Evolutionary conservation across 2,329 filamentous ascomycete genomes (phyloP), one percentile per base, ranked within the genome.

Genomic region (Fusarium luffae): DNA sequence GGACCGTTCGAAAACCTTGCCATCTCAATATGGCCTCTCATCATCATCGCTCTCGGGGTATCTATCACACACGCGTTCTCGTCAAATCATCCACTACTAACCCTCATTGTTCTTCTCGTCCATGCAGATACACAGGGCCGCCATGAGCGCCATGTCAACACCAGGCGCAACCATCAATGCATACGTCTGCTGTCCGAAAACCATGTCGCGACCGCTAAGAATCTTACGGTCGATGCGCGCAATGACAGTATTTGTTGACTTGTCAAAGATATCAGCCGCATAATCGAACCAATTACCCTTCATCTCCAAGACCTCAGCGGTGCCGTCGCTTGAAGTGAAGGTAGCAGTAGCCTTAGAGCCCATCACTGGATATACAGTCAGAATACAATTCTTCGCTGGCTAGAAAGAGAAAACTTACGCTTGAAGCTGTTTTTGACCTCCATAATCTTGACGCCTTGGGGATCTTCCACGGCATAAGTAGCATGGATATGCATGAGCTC

Each of bases 121-220:
- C 63, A 92, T 79, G 64, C 86, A 89, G 54, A 93, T 88, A 74
- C 89, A 92, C 73, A 92, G 81, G 13, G 90, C 90, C 0, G 84
- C 87, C 69, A 92, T 85, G 48, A 92, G 74, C 6, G 88, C 85
- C 78, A 91, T 84, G 73, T 93, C 90, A 9, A 91, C 87, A 18
- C 86, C 86, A 0, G 90, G 88, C 2, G 89, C 89, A 8, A 92
- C 84, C 1, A 83, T 83, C 7, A 93, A 83, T 2, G 83, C 85
- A 69, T 93, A 93, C 6, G 89, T 90, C 79, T 92, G 89, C 79
- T 90, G 84, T 12, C 84, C 86, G 42, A 85, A 85, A 25, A 91
- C 76, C 3, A 90, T 74, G 71, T 92, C 84, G 32, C 88, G 81
- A 34, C 81, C 82, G 69, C 85, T 90, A 59, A 89, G 81, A 37